These are phyloP conservation scores for Clarireedia paspali DNA, from an alignment of 2,329 filamentous ascomycete species.

Conservation along the genomic window DNA sequence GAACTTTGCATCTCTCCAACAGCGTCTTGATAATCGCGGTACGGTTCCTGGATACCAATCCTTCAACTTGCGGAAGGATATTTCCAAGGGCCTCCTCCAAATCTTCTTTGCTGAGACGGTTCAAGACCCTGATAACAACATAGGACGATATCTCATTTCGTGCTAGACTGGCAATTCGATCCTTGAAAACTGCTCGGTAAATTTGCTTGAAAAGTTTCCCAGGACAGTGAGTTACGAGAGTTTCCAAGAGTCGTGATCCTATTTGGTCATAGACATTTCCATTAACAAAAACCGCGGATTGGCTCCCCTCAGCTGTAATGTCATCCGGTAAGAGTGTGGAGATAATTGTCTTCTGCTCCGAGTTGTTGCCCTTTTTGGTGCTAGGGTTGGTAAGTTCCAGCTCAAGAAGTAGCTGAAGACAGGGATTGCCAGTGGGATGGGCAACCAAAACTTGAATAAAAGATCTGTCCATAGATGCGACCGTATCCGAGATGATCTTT, in stretches of 20 bases:
- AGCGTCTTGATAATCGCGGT: slow-evolving; percentile 74
- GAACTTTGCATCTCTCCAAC: slow-evolving; percentile 72
- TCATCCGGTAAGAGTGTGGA: slow-evolving; percentile 74
- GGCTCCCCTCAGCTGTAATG: slow-evolving; percentile 63
- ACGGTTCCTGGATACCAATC: slow-evolving; percentile 66
- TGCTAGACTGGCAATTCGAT: slow-evolving; percentile 70
- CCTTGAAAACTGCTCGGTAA: slow-evolving; percentile 71
- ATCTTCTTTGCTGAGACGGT: slow-evolving; percentile 80
- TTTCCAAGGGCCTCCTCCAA: slow-evolving; percentile 63
- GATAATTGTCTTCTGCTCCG: slow-evolving; percentile 49
- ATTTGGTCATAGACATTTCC: slow-evolving; percentile 84
- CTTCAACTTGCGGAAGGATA: slow-evolving; percentile 65
- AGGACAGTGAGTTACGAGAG: slow-evolving; percentile 70
- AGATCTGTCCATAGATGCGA: slow-evolving; percentile 66
- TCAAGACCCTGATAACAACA: slow-evolving; percentile 74
- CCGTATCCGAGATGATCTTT: slow-evolving; percentile 74
- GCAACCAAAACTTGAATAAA: slow-evolving; percentile 77
- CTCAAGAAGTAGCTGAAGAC: slow-evolving; percentile 82
- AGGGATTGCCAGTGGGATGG: slow-evolving; percentile 86
- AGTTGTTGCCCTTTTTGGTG: slow-evolving; percentile 55
- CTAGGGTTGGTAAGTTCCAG: slow-evolving; percentile 72
- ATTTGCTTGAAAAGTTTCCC: slow-evolving; percentile 88
- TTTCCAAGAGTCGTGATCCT: slow-evolving; percentile 84
- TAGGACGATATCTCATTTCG: slow-evolving; percentile 89
- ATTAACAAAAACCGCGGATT: slow-evolving; percentile 74